Evolutionary conservation across 2,329 filamentous ascomycete genomes (phyloP).

Genomic region (Ophiostoma himal-ulmi): DNA sequence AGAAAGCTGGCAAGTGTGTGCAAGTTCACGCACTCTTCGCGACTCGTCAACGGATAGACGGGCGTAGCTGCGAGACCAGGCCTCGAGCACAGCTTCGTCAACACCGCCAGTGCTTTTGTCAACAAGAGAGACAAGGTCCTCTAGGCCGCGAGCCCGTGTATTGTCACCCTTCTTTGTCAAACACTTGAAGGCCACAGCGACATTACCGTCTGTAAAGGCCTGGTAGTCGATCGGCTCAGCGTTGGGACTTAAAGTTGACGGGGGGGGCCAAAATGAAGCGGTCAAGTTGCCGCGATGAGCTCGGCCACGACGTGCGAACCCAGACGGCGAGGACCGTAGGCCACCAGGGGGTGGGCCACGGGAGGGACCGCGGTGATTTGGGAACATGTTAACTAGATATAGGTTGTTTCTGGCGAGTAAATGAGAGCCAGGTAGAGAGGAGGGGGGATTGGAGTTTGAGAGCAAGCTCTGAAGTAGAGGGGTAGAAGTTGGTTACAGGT

Average conservation of each 20-base stretch:
- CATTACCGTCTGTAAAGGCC: conserved; percentile 70
- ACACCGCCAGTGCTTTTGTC: conserved; percentile 50
- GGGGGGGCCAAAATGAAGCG: not conserved
- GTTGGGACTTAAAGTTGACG: conserved; percentile 53
- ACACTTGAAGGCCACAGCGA: conserved; percentile 89
- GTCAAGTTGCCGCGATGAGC: not conserved
- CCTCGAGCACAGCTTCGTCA: conserved; percentile 78
- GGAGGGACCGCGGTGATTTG: not conserved
- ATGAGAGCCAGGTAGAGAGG: not conserved
- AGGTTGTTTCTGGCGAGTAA: not conserved
- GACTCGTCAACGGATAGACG: conserved; percentile 85
- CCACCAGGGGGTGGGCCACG: not conserved
- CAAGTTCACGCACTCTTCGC: conserved; percentile 78
- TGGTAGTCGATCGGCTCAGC: conserved; percentile 73
- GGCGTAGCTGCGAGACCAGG: conserved; percentile 83
- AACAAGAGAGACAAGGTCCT: conserved; percentile 69
- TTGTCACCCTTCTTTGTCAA: conserved; percentile 86
- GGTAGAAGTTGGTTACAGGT: not conserved
- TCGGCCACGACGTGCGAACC: not conserved
- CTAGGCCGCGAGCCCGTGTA: conserved; percentile 84
- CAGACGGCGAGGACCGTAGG: not conserved
- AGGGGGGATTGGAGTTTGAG: not conserved
- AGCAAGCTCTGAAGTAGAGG: not conserved
- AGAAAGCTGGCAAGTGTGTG: conserved; percentile 66
- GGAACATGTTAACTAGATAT: not conserved